A percentile compares a stretch with the other conserved stretches of the same genome.
phyloP scores from a whole-genome alignment of 2,329 filamentous ascomycete genomes.

The Aspergillus hiratsukae region DNA sequence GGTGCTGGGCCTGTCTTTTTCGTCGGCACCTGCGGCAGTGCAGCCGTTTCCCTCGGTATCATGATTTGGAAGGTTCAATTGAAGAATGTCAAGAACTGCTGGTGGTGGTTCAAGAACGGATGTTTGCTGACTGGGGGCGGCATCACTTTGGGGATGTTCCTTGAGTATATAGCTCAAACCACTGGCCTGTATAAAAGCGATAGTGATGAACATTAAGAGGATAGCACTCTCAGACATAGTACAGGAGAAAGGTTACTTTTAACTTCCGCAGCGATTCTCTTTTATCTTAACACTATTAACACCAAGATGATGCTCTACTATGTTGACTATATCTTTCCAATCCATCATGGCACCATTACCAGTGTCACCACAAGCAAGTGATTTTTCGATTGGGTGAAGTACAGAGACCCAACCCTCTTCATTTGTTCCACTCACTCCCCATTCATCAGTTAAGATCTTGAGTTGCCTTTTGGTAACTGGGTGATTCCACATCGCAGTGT shows the following conservation, averaged over 20 bases:
- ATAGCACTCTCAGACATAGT: background rate
- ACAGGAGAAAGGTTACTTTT: background rate
- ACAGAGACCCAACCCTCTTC: slow-evolving; percentile 63
- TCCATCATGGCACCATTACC: slow-evolving; percentile 79
- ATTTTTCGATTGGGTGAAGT: slow-evolving; percentile 67
- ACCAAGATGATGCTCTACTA: slow-evolving; percentile 50
- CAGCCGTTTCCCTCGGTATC: slow-evolving; percentile 49
- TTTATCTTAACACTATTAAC: background rate
- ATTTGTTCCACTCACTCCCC: slow-evolving; percentile 52
- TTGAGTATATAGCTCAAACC: slow-evolving; percentile 47
- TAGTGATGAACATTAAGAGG: background rate
- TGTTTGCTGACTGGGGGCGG: slow-evolving; percentile 59
- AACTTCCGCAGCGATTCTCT: background rate
- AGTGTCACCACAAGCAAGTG: slow-evolving; percentile 77
- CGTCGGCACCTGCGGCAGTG: slow-evolving; percentile 54
- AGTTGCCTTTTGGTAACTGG: slow-evolving; percentile 74
- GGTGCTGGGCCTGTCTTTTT: slow-evolving; percentile 58
- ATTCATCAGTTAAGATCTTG: slow-evolving; percentile 65
- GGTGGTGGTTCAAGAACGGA: slow-evolving; percentile 62
- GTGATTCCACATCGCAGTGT: slow-evolving; percentile 85
- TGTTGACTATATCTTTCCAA: slow-evolving; percentile 68
- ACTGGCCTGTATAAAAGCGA: slow-evolving; percentile 21
- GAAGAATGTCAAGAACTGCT: slow-evolving; percentile 55
- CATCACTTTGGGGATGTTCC: slow-evolving; percentile 52
- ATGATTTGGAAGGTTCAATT: slow-evolving; percentile 59